Conservation (phyloP, 2,329 filamentous ascomycete species). For the Aspergillus udagawae region DNA sequence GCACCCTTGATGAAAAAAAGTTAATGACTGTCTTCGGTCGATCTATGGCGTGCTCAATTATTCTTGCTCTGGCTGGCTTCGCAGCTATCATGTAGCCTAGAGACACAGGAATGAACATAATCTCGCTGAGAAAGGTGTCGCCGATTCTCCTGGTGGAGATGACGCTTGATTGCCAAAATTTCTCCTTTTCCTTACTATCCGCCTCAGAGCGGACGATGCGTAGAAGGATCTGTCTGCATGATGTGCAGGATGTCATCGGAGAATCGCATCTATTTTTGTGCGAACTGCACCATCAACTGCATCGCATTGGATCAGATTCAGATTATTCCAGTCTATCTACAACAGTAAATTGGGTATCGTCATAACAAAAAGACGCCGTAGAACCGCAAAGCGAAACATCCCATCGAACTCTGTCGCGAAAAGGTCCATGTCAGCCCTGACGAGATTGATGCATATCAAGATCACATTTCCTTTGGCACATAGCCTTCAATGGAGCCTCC, state of each 20-base stretch:
- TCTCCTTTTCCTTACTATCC: conserved; percentile 22
- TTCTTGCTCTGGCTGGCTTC: conserved; percentile 26
- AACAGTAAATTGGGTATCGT: neutral
- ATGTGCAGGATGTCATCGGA: neutral
- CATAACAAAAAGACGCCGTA: neutral
- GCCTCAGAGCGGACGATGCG: conserved; percentile 14
- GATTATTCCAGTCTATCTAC: neutral
- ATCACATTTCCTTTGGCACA: conserved; percentile 25
- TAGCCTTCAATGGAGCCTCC: conserved; percentile 43
- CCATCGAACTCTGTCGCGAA: neutral
- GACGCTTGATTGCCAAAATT: conserved; percentile 89
- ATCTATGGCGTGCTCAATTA: conserved; percentile 24
- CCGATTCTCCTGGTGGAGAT: conserved; percentile 69
- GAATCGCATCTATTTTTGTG: neutral
- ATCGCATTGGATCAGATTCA: neutral
- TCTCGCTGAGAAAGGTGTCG: conserved; percentile 72
- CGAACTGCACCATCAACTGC: neutral
- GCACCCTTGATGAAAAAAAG: conserved; percentile 19
- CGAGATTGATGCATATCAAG: neutral
- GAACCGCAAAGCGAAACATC: neutral
- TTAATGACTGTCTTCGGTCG: conserved; percentile 27
- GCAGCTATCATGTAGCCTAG: conserved; percentile 25
- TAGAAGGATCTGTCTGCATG: conserved; percentile 12
- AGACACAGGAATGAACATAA: conserved; percentile 38
- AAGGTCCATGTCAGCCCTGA: neutral